phyloP scores from a whole-genome alignment of 495 filamentous ascomycete species.

The Melanomma pulvis-pyrius region DNA sequence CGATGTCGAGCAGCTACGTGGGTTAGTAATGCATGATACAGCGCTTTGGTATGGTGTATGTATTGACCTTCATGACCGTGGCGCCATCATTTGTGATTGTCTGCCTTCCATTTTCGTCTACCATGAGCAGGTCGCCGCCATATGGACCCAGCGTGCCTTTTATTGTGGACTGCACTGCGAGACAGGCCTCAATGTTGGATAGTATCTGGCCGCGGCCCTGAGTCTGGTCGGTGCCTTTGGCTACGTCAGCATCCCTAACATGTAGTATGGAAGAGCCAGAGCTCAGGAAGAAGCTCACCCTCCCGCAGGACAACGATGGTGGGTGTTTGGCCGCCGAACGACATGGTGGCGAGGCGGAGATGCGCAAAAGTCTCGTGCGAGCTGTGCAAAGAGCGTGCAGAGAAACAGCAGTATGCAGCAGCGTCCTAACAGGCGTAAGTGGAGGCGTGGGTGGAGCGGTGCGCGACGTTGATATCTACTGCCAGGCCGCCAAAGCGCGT shows the following conservation, averaged over 20 bases:
- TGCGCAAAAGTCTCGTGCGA: background rate
- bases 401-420: background rate
- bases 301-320: constrained; percentile 99
- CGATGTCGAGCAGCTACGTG: constrained; percentile 87
- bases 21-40: background rate
- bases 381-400: no score
- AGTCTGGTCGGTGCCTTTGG: constrained; percentile 87
- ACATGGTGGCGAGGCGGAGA: constrained; percentile 58
- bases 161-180: constrained; percentile 95
- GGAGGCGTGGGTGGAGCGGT: background rate
- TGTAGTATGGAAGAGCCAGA: background rate
- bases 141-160: constrained; percentile 96
- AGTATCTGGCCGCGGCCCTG: constrained; percentile 97
- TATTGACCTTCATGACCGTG: constrained; percentile 91
- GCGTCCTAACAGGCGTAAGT: background rate
- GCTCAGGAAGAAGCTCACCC: constrained; percentile 54
- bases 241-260: constrained; percentile 18
- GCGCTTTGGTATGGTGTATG: background rate
- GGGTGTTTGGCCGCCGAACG: constrained; percentile 96
- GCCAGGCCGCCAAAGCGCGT: constrained; percentile 21
- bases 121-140: constrained; percentile 92
- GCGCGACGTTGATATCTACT: background rate
- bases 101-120: constrained; percentile 91
- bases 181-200: constrained; percentile 97
- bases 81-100: constrained; percentile 99